Base-by-base conservation (phyloP, 805 yeast genomes). In the Candida yuanshanica region DNA sequence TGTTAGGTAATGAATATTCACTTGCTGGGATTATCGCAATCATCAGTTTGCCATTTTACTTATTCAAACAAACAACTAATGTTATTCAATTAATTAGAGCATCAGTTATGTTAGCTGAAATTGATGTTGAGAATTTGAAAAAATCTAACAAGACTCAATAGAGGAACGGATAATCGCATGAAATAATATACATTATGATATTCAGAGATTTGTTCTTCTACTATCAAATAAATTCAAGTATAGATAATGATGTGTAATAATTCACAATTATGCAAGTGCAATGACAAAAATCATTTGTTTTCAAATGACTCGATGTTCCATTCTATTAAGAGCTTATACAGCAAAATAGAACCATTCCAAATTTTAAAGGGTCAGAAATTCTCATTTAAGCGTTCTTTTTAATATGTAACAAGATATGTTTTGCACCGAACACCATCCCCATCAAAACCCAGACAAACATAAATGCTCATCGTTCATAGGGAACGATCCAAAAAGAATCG, bases 11-110 rank as follows among this genome's bases (percentile, higher is more conserved):
- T 7, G 66, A 65, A 2, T 69, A 74, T 51, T 78, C 83, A 63
- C 63, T 77, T 52, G 88, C 87, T 16, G 76, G 84, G 16, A 56
- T 74, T 35, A 56, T 81, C 51, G 75, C 75, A 13, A 67, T 74
- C 50, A 47, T 79, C 27, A 77, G 89, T 47, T 72, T 83, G 47
- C 99, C 99, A 23, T 73, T 90, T 41, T 93, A 95, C 87, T 60
- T 78, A 17, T 86, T 89, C 68, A 93, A 93, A 66, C 99, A 93
- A 68, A 63, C 82, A 43, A 84, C 95, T 48, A 93, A 95, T 59
- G 80, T 87, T 17, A 77, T 93, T 46, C 99, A 93, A 66, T 65
- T 93, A 75, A 73, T 77, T 43, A 80, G 84, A 53, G 99, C 99
- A 11, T 88, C 95, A 11, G 62, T 83, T 27, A 71, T 77, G 39